Percentiles rank a stretch among this genome's conserved stretches.
phyloP scores from a whole-genome alignment of 1,284 basidiomycete species.

The Coniophora puteana region DNA sequence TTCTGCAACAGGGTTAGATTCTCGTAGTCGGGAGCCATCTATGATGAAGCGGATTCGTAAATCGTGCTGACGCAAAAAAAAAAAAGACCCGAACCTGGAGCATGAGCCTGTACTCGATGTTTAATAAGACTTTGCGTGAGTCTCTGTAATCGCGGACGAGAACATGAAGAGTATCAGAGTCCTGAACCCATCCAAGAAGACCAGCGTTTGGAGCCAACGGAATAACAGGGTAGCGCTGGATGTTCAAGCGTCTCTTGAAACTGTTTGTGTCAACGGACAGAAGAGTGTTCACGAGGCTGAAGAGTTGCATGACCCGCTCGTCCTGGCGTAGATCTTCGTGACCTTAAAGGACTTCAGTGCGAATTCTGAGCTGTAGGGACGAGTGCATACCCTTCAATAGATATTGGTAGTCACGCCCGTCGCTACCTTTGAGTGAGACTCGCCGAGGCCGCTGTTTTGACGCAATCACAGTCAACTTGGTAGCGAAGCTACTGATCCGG shows the following conservation, averaged over 20 bases:
- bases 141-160: constrained; percentile 96
- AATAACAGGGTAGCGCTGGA: constrained; percentile 92
- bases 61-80: not conserved
- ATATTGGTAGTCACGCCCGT: constrained; percentile 94
- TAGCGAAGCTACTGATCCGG: constrained; percentile 80
- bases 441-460: constrained; percentile 98
- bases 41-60: constrained; percentile 9
- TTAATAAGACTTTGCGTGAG: constrained; percentile 92
- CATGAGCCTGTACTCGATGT: constrained; percentile 98
- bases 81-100: constrained; percentile 62
- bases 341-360: constrained; percentile 43
- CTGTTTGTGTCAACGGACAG: constrained; percentile 91
- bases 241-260: constrained; percentile 95
- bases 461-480: constrained; percentile 89
- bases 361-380: not conserved
- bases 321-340: constrained; percentile 99
- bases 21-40: constrained; percentile 99
- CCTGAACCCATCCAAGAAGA: constrained; percentile 93
- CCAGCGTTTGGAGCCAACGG: constrained; percentile 97
- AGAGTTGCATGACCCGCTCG: constrained; percentile 99
- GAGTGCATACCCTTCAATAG: constrained; percentile 74
- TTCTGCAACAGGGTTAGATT: constrained; percentile 93
- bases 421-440: constrained; percentile 85
- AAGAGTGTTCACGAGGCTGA: constrained; percentile 95
- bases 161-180: constrained; percentile 97